Conservation (phyloP, 2,329 filamentous ascomycete genomes). For the Colletotrichum sp. region DNA sequence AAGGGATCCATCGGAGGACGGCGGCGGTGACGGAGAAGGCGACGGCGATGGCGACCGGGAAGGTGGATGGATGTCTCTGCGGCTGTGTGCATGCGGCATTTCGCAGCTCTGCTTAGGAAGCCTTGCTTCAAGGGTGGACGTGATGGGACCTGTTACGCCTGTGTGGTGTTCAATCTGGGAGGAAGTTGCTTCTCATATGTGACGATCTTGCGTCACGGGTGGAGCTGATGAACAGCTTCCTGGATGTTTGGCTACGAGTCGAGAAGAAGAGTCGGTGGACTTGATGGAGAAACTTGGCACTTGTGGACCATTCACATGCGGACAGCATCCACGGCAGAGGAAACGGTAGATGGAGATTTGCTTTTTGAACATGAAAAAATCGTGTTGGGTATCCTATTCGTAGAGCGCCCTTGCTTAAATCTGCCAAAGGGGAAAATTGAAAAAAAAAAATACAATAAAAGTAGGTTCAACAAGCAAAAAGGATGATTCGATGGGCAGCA, state of each 20-base stretch:
- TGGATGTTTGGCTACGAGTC: background rate
- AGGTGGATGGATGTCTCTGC: background rate
- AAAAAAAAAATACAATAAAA: background rate
- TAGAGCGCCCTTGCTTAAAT: background rate
- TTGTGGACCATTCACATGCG: background rate
- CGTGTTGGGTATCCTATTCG: slow-evolving; percentile 14
- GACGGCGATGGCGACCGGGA: background rate
- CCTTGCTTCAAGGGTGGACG: background rate
- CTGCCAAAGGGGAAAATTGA: background rate
- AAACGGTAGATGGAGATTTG: background rate
- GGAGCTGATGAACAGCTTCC: background rate
- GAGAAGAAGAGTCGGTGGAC: slow-evolving; percentile 12
- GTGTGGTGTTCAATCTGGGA: background rate
- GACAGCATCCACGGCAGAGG: background rate
- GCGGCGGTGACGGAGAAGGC: background rate
- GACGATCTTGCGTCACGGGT: slow-evolving; percentile 11
- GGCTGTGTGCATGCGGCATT: background rate
- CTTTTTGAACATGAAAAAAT: background rate
- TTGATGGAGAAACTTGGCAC: background rate
- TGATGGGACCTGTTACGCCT: background rate
- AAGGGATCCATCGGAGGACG: background rate
- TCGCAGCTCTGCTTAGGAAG: background rate
- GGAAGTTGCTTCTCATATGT: background rate
- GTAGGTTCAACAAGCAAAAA: background rate
- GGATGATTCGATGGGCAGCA: background rate